phyloP scores from a whole-genome alignment of 2,329 filamentous ascomycete genomes.

The Aspergillus glaucus region DNA sequence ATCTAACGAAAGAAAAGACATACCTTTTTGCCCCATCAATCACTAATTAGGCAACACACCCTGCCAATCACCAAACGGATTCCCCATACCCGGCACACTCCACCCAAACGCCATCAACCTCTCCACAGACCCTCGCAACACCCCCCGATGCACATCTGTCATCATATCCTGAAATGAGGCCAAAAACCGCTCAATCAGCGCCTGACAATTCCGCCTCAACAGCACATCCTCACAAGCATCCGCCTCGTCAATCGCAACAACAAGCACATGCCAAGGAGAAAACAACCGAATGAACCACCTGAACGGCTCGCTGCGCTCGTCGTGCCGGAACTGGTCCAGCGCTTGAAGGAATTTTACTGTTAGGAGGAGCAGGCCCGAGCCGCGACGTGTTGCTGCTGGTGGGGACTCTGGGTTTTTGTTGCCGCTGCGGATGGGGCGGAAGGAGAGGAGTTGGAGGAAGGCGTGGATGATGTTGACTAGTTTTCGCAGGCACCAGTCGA shows the following conservation, averaged over 20 bases:
- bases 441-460: constrained; percentile 21
- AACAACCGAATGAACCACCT: constrained; percentile 23
- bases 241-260: constrained; percentile 26
- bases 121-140: constrained; percentile 26
- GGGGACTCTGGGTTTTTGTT: constrained; percentile 11
- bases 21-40: too few species aligned
- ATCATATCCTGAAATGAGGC: constrained; percentile 15
- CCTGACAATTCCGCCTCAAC: constrained; percentile 18
- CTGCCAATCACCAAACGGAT: too few species aligned
- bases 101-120: constrained; percentile 18
- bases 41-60: too few species aligned
- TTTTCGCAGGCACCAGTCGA: constrained; percentile 21
- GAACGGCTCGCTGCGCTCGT: constrained; percentile 18
- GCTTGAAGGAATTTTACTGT: constrained; percentile 19
- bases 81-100: too few species aligned
- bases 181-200: constrained; percentile 17
- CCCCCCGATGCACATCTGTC: constrained; percentile 22
- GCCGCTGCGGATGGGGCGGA: constrained; percentile 22
- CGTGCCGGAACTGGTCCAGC: constrained; percentile 11
- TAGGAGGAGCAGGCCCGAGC: constrained; percentile 18
- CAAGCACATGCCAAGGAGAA: constrained; percentile 28
- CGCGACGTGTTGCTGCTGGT: constrained; percentile 14
- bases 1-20: too few species aligned
- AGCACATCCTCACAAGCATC: constrained; percentile 23
- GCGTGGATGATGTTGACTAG: constrained; percentile 16